phyloP scores from a whole-genome alignment of 1,284 basidiomycete genomes.

The Entoloma clypeatum region DNA sequence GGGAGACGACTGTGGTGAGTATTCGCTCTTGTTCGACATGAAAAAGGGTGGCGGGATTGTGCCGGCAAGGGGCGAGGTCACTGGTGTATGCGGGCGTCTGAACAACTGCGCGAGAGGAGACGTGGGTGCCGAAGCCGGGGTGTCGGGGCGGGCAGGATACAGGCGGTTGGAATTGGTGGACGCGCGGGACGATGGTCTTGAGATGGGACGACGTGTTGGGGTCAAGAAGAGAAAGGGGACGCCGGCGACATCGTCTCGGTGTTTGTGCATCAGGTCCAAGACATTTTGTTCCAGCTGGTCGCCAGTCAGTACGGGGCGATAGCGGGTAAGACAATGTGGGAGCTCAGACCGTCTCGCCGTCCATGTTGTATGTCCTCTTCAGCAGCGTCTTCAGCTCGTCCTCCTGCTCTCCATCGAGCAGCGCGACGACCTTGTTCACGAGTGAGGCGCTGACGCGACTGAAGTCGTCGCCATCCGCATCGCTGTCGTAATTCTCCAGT shows the following conservation, averaged over 20 bases:
- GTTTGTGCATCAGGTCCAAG: constrained; percentile 83
- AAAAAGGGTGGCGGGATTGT: constrained; percentile 52
- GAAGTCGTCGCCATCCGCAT: constrained; percentile 54
- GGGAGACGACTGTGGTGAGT: constrained; percentile 65
- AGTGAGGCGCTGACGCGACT: constrained; percentile 51
- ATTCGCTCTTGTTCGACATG: constrained; percentile 55
- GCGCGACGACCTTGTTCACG: constrained; percentile 63
- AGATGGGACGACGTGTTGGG: constrained; percentile 71
- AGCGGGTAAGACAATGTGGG: constrained; percentile 12
- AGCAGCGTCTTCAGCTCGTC: constrained; percentile 78
- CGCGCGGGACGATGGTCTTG: constrained; percentile 77
- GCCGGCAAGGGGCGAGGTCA: constrained; percentile 63
- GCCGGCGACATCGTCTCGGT: constrained; percentile 75
- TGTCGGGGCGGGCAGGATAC: constrained; percentile 61
- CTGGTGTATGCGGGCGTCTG: constrained; percentile 72
- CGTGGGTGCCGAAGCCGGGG: constrained; percentile 64
- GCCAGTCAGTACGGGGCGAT: constrained; percentile 15
- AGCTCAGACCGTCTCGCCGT: constrained; percentile 67
- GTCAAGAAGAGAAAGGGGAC: constrained; percentile 80
- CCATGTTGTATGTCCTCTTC: constrained; percentile 65
- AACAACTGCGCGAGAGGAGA: constrained; percentile 70
- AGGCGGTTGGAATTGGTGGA: constrained; percentile 66
- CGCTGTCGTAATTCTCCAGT: constrained; percentile 49
- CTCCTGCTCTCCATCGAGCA: constrained; percentile 80
- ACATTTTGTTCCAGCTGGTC: constrained; percentile 70